Base-by-base conservation (phyloP, 352 stramenopile genomes). In the Halophytophthora polymorphica region DNA sequence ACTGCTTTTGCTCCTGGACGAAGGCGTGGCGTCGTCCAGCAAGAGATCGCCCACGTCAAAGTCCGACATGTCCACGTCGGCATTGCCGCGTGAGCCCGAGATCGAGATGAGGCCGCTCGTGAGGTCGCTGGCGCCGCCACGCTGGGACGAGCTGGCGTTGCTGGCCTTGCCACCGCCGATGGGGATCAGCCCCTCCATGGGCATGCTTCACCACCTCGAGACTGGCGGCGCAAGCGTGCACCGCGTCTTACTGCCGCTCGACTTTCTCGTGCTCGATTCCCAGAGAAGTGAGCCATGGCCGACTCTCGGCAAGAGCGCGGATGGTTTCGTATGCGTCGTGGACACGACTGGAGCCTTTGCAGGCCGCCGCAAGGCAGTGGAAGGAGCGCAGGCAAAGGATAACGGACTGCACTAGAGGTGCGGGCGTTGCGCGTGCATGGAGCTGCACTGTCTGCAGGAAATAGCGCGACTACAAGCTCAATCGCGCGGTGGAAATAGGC, bases 91-190 rank as follows among this genome's bases (percentile, higher is more conserved):
- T 45, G 43, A 23, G 25, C 45, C 46, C 14, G 46, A 56, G 37
- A 89, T 74, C 8, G 73, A 83, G 49, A 90, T 86, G 23, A 88
- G 60, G 0, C 79, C 79, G 39, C 76, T 58, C 1, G 76, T 90
- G 31, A 88, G 64, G 25, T 86, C 68, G 10, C 53, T 78, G 13
- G 53, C 19, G 7, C 34, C 41, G 2, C 36, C 22, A 37, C 54
- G 50, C 23, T 57, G 64, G 21, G 41, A 44, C 13, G 53, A 58
- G 48, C 67, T 76, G 25, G 50, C 47, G 34, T 48, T 52, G 28
- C 53, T 31, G 3, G 41, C 39, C 2, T 50, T 56, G 33, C 13
- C 47, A 1, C 61, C 61, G 6, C 66, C 61, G 48, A 90, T 84
- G 6, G 78, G 66, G 12, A 82, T 80, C 28, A 88, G 68, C 2